phyloP scores from a whole-genome alignment of 2,329 filamentous ascomycete species.

The Hypomyces perniciosus region DNA sequence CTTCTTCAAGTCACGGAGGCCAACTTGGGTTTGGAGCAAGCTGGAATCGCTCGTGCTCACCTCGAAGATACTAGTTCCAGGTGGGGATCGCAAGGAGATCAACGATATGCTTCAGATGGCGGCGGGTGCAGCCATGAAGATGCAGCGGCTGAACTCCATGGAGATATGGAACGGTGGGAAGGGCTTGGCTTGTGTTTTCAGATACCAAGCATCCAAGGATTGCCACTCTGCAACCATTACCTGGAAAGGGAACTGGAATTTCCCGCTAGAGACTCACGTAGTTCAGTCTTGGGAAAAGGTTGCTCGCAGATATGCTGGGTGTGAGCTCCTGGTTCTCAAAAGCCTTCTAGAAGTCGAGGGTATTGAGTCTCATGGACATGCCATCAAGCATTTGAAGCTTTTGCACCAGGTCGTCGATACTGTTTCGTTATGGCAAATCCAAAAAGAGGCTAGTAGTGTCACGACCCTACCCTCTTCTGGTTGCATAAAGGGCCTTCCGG shows the following conservation, averaged over 20 bases:
- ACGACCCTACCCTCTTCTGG: no score
- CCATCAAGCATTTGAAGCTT: conserved; percentile 15
- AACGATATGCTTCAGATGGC: conserved; percentile 21
- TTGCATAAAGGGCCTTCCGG: no score
- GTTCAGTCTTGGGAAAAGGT: conserved; percentile 18
- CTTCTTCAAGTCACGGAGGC: conserved; percentile 19
- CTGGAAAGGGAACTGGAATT: conserved; percentile 13
- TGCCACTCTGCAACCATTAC: conserved; percentile 12
- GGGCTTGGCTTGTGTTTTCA: conserved; percentile 20
- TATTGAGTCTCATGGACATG: conserved; percentile 16
- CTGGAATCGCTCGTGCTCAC: conserved; percentile 24
- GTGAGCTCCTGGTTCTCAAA: conserved; percentile 3
- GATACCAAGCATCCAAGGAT: conserved; percentile 12
- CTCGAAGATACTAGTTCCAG: conserved; percentile 19
- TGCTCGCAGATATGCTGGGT: conserved; percentile 1
- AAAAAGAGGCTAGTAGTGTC: no score
- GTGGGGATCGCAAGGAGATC: conserved; percentile 12
- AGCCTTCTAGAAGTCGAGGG: conserved; percentile 11
- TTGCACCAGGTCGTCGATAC: conserved; percentile 11
- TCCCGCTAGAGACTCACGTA: conserved; percentile 5
- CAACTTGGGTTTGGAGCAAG: conserved; percentile 18
- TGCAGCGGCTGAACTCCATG: conserved; percentile 27
- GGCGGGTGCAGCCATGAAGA: conserved; percentile 20
- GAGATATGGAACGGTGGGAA: conserved; percentile 28
- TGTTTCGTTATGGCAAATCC: conserved; percentile 15